Base-by-base conservation (phyloP, 2,329 filamentous ascomycete species). In the Pseudogymnoascus sp. region DNA sequence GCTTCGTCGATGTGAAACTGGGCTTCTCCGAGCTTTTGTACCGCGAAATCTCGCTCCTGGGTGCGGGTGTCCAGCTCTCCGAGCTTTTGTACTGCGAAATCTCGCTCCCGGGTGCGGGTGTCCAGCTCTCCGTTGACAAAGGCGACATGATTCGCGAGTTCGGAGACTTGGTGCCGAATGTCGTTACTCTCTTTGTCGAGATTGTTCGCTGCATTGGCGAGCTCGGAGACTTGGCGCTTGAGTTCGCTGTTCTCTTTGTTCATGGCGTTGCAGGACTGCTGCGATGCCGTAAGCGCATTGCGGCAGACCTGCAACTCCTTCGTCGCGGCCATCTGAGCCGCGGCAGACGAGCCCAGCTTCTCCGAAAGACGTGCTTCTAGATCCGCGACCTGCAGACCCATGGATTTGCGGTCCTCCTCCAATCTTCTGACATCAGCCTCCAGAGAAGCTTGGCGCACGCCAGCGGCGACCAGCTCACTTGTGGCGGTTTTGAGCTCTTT, bases 61-160 rank as follows among this genome's bases (percentile, higher is more conserved):
- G 42, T 49, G 23, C 42, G 42, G 22, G 3, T 28, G 42, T 49
- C 42, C 42, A 49, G 23, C 42, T 49, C 42, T 49, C 23, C 23
- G 42, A 19, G 19, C 19, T 19, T 19, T 19, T 19, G 19, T 19
- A 19, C 42, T 28, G 42, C 23, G 12, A 49, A 49, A 49, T 49
- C 42, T 49, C 42, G 42, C 42, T 49, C 42, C 14, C 23, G 42
- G 42, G 42, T 49, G 23, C 42, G 42, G 25, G 5, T 33, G 49
- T 55, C 49, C 49, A 55, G 28, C 28, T 55, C 49, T 55, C 28
- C 28, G 49, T 33, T 55, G 28, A 55, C 49, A 55, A 55, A 55
- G 49, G 25, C 9, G 16, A 33, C 14, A 6, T 33, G 28, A 19
- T 55, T 55, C 9, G 49, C 2, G 8, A 55, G 28, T n/a, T 55